phyloP scores from a whole-genome alignment of 129 eudicot species.

The Tagetes patula region DNA sequence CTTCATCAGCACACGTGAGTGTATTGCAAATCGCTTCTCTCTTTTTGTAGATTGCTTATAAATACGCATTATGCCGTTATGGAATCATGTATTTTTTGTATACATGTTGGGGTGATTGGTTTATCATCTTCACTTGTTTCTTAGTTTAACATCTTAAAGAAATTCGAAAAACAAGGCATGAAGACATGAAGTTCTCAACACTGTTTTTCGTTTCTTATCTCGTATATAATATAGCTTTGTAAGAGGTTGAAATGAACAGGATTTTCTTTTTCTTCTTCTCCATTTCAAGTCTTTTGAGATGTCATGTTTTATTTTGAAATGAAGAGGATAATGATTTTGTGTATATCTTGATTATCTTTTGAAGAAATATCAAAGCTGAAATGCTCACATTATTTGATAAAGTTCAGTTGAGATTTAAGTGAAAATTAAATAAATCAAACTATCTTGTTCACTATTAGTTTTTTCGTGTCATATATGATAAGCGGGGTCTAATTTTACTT shows the following conservation, averaged over 20 bases:
- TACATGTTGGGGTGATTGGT: neutral
- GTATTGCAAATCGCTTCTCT: neutral
- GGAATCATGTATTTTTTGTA: neutral
- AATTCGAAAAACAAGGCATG: neutral
- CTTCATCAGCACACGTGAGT: slow-evolving; percentile 98
- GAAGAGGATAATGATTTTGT: neutral
- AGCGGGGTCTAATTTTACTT: neutral
- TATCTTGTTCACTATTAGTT: neutral
- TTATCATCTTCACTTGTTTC: neutral
- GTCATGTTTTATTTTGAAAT: neutral
- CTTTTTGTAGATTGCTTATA: neutral
- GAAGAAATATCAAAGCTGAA: neutral
- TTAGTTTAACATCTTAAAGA: too few species aligned
- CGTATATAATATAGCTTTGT: too few species aligned
- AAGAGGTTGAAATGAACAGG: too few species aligned
- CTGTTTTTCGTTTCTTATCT: neutral
- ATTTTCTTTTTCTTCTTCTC: neutral
- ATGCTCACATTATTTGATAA: neutral
- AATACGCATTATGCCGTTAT: neutral
- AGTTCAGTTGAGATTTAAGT: neutral
- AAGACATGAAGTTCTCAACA: neutral
- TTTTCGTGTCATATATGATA: neutral
- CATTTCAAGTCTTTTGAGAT: neutral
- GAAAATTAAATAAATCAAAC: neutral
- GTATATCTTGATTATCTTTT: neutral